Evolutionary conservation across 345 rosid genomes (phyloP).

Genomic region (Stellera chamaejasme): DNA sequence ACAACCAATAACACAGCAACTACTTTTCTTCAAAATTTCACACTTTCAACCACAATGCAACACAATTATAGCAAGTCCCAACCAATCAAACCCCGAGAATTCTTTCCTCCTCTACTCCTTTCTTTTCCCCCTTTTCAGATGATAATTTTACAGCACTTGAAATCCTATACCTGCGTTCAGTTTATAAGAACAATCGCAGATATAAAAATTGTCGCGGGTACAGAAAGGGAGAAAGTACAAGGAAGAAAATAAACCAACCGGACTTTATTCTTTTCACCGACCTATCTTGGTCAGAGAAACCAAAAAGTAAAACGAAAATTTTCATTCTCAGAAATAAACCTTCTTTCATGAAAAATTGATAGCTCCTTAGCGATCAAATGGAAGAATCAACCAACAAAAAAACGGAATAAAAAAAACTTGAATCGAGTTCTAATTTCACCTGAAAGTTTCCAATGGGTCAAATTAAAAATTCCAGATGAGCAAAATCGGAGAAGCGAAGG

Average conservation of each 20-base stretch:
- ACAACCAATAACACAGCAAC: slow-evolving; percentile 7
- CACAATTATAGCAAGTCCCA: background rate
- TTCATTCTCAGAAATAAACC: background rate
- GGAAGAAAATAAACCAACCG: background rate
- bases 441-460: background rate
- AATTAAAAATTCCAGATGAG: slow-evolving; percentile 16
- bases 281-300: background rate
- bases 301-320: background rate
- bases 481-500: background rate
- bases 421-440: no score
- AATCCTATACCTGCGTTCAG: slow-evolving; percentile 10
- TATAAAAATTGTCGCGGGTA: background rate
- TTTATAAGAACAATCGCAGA: background rate
- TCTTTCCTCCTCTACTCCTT: background rate
- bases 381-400: no score
- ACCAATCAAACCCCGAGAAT: background rate
- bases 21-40: slow-evolving; percentile 2
- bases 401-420: no score
- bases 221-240: background rate
- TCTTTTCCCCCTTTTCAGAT: background rate
- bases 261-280: no score
- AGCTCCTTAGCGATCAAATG: no score
- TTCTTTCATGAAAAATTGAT: no score
- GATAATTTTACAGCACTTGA: background rate
- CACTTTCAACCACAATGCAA: slow-evolving; percentile 3